Evolutionary conservation across 2,329 filamentous ascomycete species (phyloP).

Genomic region (Diaporthe sp.): DNA sequence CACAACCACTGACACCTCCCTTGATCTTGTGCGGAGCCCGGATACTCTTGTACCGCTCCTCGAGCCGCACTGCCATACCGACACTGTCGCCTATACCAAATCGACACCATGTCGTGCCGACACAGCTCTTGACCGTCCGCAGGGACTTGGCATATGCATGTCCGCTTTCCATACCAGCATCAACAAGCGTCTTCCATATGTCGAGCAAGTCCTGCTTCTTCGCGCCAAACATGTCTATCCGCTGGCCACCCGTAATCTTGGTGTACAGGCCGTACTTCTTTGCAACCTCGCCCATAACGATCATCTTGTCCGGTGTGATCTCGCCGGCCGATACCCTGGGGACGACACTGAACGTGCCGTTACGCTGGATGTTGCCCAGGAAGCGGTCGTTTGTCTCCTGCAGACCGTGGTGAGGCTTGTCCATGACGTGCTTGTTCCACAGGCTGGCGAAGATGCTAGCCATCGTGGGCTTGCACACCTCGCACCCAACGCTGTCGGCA

Average conservation of each 20-base stretch:
- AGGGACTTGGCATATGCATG: slow-evolving; percentile 93
- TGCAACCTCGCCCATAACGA: slow-evolving; percentile 86
- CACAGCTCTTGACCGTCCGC: slow-evolving; percentile 91
- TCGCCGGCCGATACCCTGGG: slow-evolving; percentile 87
- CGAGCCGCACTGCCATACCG: slow-evolving; percentile 87
- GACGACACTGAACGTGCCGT: slow-evolving; percentile 91
- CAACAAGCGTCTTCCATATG: slow-evolving; percentile 86
- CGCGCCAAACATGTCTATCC: slow-evolving; percentile 94
- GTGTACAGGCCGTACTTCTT: slow-evolving; percentile 88
- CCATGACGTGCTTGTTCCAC: slow-evolving; percentile 88
- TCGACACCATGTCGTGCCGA: slow-evolving; percentile 91
- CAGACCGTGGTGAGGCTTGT: slow-evolving; percentile 75
- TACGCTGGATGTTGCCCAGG: slow-evolving; percentile 89
- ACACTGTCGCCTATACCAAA: slow-evolving; percentile 92
- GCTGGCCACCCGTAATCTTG: slow-evolving; percentile 92
- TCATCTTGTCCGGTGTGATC: slow-evolving; percentile 88
- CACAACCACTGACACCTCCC: slow-evolving; percentile 89
- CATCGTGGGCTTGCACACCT: slow-evolving; percentile 87
- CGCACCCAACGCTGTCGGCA: slow-evolving; percentile 81
- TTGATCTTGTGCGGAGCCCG: slow-evolving; percentile 93
- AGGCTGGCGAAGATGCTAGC: slow-evolving; percentile 85
- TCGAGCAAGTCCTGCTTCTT: slow-evolving; percentile 86
- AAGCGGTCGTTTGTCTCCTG: slow-evolving; percentile 94
- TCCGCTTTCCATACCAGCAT: slow-evolving; percentile 90
- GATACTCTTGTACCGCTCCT: slow-evolving; percentile 93